phyloP scores from a whole-genome alignment of 768 basidiomycete genomes.

The Mycena vitilis region DNA sequence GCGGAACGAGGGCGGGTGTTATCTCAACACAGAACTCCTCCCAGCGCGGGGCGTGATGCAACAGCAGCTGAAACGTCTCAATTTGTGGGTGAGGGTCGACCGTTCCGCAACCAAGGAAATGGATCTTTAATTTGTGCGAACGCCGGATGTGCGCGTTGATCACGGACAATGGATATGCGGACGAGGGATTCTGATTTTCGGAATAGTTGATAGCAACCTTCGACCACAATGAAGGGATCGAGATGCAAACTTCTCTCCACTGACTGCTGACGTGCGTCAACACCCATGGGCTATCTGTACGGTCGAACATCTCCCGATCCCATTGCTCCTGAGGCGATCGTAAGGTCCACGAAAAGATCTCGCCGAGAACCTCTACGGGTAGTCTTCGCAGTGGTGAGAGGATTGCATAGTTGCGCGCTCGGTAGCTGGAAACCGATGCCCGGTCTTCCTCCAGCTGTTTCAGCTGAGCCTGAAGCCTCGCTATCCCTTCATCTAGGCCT shows the following conservation, averaged over 20 bases:
- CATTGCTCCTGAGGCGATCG: not conserved
- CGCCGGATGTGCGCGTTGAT: not conserved
- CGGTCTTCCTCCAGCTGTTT: not conserved
- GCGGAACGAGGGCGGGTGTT: not conserved
- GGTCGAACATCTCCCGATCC: not conserved
- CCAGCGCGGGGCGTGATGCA: constrained; percentile 4
- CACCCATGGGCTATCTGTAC: constrained; percentile 3
- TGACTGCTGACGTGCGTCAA: not conserved
- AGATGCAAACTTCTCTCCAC: constrained; percentile 11
- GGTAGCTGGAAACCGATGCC: not conserved
- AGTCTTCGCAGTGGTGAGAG: constrained; percentile 11
- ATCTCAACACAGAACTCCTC: constrained; percentile 8
- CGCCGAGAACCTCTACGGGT: constrained; percentile 9
- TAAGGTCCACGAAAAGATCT: constrained; percentile 2
- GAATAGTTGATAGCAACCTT: not conserved
- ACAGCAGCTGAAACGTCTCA: not conserved
- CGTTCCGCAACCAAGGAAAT: not conserved
- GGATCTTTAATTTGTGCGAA: not conserved
- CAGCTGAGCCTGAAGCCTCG: not conserved
- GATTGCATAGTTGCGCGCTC: not conserved
- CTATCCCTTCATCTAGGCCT: not conserved
- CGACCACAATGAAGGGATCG: constrained; percentile 22
- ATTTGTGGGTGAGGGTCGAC: not conserved
- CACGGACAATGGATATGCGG: not conserved
- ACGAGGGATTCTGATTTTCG: not conserved